Base-by-base conservation (phyloP, 768 basidiomycete genomes). In the Rubroboletus pulcherrimus region DNA sequence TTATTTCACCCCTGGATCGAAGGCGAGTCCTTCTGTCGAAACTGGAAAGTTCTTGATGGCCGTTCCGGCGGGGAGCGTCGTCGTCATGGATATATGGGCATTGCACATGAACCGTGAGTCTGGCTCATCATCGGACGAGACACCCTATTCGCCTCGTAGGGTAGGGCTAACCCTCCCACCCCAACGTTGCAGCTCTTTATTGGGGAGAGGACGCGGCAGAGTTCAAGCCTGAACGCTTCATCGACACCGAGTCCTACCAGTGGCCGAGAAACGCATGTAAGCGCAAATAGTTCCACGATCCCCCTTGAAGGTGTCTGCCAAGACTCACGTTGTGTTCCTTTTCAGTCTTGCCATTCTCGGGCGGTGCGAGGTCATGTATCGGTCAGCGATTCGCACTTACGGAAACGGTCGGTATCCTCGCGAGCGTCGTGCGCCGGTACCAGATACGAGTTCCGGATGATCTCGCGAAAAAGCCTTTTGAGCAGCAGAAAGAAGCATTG, bases 191-290 rank as follows among this genome's bases (percentile, higher is more conserved):
- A 82, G 81, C 77, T 3, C 65, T 78, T 17, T 72, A 78, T 44
- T 82, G 81, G 81, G 81, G 81, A 7, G 63, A 71, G 12, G 79
- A 82, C 50, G 70, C 53, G 0, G 64, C 56, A 10, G 72, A 74
- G 19, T 82, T 80, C 70, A 79, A 67, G 44, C 80, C 80, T 0
- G 77, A 78, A 43, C 74, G 78, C 0, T 82, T 81, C 62, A 70
- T 82, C 29, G 80, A 82, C 49, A 80, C 77, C 0, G 73, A 73
- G 6, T 66, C 72, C 1, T 81, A 81, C 52, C 71, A 72, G 31
- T 82, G 80, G 80, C 81, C 79, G 14, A 75, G 81, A 24, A 72
- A 80, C 52, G 80, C 78, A 14, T 80, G 79, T 78, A 53, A 43
- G 78, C 44, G 21, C 12, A 5, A 3, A 17, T 15, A 7, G 10